Percentiles rank a stretch among this genome's conserved stretches.
These are phyloP conservation scores for Lentinula novae-zelandiae DNA, from an alignment of 1,284 basidiomycete genomes.

Conservation along the genomic window DNA sequence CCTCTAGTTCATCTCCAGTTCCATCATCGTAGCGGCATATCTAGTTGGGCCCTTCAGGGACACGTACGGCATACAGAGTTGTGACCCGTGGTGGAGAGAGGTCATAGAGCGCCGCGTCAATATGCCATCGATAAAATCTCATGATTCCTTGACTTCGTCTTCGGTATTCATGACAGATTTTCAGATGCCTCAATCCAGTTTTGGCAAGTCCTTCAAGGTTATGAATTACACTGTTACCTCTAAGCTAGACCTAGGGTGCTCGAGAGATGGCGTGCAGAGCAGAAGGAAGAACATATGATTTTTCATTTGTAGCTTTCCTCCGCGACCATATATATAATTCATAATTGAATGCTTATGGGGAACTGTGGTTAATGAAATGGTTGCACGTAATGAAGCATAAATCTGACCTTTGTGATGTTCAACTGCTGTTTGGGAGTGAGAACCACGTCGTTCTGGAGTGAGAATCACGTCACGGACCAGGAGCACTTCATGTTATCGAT, in stretches of 20 bases:
- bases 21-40: conserved; percentile 84
- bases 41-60: conserved; percentile 70
- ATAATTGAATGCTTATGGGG: conserved; percentile 65
- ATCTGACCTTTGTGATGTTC: conserved; percentile 69
- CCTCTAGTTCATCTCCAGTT: conserved; percentile 75
- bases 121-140: conserved; percentile 91
- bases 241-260: conserved; percentile 83
- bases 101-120: conserved; percentile 90
- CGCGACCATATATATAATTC: conserved; percentile 74
- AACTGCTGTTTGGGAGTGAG: conserved; percentile 82
- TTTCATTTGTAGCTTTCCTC: conserved; percentile 73
- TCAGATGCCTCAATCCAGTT: conserved; percentile 74
- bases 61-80: conserved; percentile 77
- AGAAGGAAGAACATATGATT: conserved; percentile 76
- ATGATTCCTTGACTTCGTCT: conserved; percentile 76
- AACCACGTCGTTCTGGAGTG: too few species aligned
- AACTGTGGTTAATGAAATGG: neutral
- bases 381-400: conserved; percentile 28
- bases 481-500: conserved; percentile 60
- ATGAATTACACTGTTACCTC: conserved; percentile 74
- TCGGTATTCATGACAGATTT: conserved; percentile 74
- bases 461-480: conserved; percentile 74
- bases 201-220: conserved; percentile 74
- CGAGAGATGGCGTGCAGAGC: conserved; percentile 85
- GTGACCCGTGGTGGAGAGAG: conserved; percentile 85